A percentile compares a stretch with the other conserved stretches of the same genome.
Evolutionary conservation across 2,329 filamentous ascomycete genomes (phyloP).

Genomic region (Stromatinia cepivora): DNA sequence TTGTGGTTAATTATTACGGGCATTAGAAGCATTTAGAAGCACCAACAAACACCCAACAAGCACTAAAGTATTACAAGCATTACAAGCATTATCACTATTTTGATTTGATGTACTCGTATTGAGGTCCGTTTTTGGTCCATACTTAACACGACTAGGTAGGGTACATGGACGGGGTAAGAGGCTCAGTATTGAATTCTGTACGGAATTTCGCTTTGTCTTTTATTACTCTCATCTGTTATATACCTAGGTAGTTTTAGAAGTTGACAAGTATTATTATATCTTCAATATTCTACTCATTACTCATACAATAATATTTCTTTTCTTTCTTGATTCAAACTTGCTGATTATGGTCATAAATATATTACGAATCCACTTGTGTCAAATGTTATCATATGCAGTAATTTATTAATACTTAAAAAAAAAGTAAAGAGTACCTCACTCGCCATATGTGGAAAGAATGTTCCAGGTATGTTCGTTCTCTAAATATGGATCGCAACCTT

Average conservation of each 20-base stretch:
- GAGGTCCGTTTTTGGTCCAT: background rate
- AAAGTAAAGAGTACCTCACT: constrained; percentile 23
- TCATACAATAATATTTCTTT: background rate
- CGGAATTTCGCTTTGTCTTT: constrained; percentile 13
- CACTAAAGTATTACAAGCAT: background rate
- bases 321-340: background rate
- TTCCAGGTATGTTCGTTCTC: constrained; percentile 38
- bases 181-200: background rate
- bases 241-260: constrained; percentile 9
- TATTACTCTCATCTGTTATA: background rate
- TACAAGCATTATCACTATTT: background rate
- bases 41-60: background rate
- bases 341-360: constrained; percentile 10
- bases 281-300: background rate
- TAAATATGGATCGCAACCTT: constrained; percentile 19
- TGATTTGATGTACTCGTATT: background rate
- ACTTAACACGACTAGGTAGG: background rate
- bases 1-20: background rate
- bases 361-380: background rate
- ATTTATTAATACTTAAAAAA: constrained; percentile 23
- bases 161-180: constrained; percentile 2
- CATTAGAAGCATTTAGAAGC: constrained; percentile 18
- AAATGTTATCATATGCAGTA: constrained; percentile 21
- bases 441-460: constrained; percentile 37
- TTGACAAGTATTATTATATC: constrained; percentile 13